Evolutionary conservation across 495 filamentous ascomycete species (phyloP).

Genomic region (Penicillium pulvis): DNA sequence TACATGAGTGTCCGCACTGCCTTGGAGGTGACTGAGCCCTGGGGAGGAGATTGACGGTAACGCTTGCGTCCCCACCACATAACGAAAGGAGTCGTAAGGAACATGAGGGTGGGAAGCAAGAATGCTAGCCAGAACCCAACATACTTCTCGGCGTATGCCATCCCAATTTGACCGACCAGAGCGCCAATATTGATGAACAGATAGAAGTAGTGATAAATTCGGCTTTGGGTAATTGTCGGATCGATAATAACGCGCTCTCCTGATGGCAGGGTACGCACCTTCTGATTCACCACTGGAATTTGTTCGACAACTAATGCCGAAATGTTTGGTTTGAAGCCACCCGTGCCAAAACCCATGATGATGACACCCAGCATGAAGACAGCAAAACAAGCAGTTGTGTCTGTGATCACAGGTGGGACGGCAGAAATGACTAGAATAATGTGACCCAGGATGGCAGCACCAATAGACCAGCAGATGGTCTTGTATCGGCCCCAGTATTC

Average conservation of each 20-base stretch:
- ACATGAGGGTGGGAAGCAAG: conserved; percentile 65
- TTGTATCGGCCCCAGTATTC: conserved; percentile 53
- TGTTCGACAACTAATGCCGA: conserved; percentile 57
- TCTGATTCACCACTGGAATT: conserved; percentile 46
- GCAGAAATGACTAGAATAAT: conserved; percentile 63
- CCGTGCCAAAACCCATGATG: conserved; percentile 54
- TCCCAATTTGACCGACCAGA: conserved; percentile 34
- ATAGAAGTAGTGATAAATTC: conserved; percentile 49
- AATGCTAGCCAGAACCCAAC: conserved; percentile 80
- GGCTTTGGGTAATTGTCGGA: conserved; percentile 57
- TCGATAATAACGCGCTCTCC: conserved; percentile 73
- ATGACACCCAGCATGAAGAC: conserved; percentile 63
- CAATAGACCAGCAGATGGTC: conserved; percentile 58
- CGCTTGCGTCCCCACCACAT: conserved; percentile 60
- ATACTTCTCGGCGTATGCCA: conserved; percentile 54
- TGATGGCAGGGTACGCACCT: conserved; percentile 45
- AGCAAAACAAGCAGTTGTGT: conserved; percentile 44
- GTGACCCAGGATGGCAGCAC: conserved; percentile 62
- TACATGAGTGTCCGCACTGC: conserved; percentile 55
- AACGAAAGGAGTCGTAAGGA: conserved; percentile 59
- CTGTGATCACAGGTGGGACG: conserved; percentile 46
- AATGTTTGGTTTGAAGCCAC: conserved; percentile 68
- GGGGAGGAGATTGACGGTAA: conserved; percentile 60
- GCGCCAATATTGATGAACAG: conserved; percentile 60
- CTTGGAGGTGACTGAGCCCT: conserved; percentile 65